Evolutionary conservation across 202 grass and related monocot genomes (phyloP).

Genomic region (Alloteropsis angusta): DNA sequence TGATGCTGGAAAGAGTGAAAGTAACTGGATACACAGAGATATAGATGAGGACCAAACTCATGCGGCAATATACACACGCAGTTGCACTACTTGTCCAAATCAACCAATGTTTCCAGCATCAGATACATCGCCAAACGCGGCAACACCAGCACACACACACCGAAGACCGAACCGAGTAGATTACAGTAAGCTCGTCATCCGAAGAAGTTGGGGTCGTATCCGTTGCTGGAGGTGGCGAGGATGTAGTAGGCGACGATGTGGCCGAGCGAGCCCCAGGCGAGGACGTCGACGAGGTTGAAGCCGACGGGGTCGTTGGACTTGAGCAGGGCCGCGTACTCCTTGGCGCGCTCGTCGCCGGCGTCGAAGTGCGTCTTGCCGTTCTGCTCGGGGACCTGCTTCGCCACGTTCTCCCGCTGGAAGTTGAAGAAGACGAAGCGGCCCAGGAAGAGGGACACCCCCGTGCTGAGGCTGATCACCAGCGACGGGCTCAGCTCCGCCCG

Average conservation of each 20-base stretch:
- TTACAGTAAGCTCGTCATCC: constrained; percentile 13
- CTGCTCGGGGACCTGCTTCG: constrained; percentile 89
- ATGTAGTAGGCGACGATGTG: constrained; percentile 99
- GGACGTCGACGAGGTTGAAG: constrained; percentile 92
- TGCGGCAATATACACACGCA: constrained; percentile 29
- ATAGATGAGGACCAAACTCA: constrained; percentile 3
- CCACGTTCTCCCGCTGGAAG: constrained; percentile 99
- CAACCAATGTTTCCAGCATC: constrained; percentile 20
- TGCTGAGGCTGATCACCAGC: constrained; percentile 96
- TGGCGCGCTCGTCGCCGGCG: constrained; percentile 80
- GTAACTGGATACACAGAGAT: neutral
- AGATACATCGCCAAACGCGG: constrained; percentile 11
- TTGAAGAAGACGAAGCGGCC: constrained; percentile 98
- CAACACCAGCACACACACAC: neutral
- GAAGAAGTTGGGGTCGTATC: constrained; percentile 69
- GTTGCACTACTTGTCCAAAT: constrained; percentile 28
- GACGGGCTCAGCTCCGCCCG: constrained; percentile 62
- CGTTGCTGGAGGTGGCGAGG: constrained; percentile 96
- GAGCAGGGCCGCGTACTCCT: constrained; percentile 73
- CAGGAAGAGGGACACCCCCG: constrained; percentile 87
- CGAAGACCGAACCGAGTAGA: too few species aligned
- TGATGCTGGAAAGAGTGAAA: neutral
- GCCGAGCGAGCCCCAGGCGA: constrained; percentile 85
- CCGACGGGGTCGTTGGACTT: constrained; percentile 99
- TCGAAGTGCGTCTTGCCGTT: constrained; percentile 97